Evolutionary conservation across 345 rosid genomes (phyloP).

Genomic region (Moricandia moricandioides): DNA sequence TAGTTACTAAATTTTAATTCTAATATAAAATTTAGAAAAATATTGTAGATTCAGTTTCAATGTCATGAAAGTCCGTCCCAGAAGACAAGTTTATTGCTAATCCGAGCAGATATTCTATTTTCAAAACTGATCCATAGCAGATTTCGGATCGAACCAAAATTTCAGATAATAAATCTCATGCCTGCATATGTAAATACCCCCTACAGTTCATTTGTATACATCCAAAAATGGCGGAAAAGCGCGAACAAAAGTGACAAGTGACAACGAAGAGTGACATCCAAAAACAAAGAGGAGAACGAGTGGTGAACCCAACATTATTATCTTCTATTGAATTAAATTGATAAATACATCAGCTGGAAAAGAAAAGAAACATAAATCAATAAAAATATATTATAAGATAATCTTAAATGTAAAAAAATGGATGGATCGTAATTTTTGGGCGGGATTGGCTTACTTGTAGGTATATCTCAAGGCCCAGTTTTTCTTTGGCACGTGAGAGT

Average conservation of each 20-base stretch:
- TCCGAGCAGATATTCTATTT: too few species aligned
- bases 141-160: too few species aligned
- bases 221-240: slow-evolving; percentile 32
- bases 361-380: neutral
- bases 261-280: slow-evolving; percentile 20
- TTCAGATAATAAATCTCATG: too few species aligned
- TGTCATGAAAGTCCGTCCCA: too few species aligned
- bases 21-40: too few species aligned
- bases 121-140: too few species aligned
- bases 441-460: slow-evolving; percentile 24
- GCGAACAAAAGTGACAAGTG: slow-evolving; percentile 9
- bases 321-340: slow-evolving; percentile 10
- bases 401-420: neutral
- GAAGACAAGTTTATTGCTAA: too few species aligned
- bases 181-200: neutral
- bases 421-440: slow-evolving; percentile 33
- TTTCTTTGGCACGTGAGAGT: slow-evolving; percentile 31
- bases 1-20: too few species aligned
- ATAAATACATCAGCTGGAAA: neutral
- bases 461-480: slow-evolving; percentile 28
- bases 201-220: neutral
- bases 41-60: too few species aligned
- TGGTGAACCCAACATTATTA: slow-evolving; percentile 21
- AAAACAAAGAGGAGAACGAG: slow-evolving; percentile 20
- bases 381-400: neutral